Evolutionary conservation across 2,329 filamentous ascomycete species (phyloP).

Genomic region (Aspergillus sojae): DNA sequence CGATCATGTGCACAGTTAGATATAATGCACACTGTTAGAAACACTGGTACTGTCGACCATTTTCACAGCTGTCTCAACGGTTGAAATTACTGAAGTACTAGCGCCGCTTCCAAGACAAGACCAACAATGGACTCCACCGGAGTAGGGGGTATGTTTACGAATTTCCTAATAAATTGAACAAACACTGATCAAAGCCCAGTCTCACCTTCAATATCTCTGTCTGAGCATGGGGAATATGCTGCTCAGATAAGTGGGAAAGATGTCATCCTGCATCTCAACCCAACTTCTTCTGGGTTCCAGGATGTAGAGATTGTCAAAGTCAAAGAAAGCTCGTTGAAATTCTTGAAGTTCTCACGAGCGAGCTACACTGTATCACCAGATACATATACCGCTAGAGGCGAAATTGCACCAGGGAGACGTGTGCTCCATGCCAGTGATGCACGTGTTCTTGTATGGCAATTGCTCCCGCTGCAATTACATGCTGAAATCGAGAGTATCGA

Average conservation of each 20-base stretch:
- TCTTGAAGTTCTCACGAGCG: slow-evolving; percentile 33
- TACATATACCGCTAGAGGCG: slow-evolving; percentile 1
- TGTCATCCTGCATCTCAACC: slow-evolving; percentile 35
- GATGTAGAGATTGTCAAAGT: slow-evolving; percentile 35
- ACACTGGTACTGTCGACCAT: background rate
- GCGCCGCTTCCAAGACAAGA: background rate
- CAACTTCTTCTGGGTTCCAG: slow-evolving; percentile 31
- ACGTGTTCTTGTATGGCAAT: slow-evolving; percentile 41
- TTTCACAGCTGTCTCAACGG: background rate
- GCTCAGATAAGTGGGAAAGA: slow-evolving; percentile 36
- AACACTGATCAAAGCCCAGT: slow-evolving; percentile 9
- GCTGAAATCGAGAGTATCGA: slow-evolving; percentile 47
- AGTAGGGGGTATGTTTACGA: slow-evolving; percentile 25
- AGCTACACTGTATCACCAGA: background rate
- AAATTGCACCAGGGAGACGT: slow-evolving; percentile 28
- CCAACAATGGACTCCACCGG: slow-evolving; percentile 34
- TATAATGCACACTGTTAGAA: slow-evolving; percentile 2
- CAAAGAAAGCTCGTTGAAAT: slow-evolving; percentile 35
- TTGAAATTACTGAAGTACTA: background rate
- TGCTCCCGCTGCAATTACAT: slow-evolving; percentile 38
- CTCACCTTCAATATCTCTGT: slow-evolving; percentile 25
- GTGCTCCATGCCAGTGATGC: slow-evolving; percentile 38
- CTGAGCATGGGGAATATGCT: slow-evolving; percentile 34
- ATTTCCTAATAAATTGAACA: background rate
- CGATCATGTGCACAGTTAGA: background rate